Percentiles rank a stretch among this genome's conserved stretches.
These are phyloP conservation scores for Sarocladium strictum DNA, from an alignment of 2,329 filamentous ascomycete species.

Conservation along the genomic window DNA sequence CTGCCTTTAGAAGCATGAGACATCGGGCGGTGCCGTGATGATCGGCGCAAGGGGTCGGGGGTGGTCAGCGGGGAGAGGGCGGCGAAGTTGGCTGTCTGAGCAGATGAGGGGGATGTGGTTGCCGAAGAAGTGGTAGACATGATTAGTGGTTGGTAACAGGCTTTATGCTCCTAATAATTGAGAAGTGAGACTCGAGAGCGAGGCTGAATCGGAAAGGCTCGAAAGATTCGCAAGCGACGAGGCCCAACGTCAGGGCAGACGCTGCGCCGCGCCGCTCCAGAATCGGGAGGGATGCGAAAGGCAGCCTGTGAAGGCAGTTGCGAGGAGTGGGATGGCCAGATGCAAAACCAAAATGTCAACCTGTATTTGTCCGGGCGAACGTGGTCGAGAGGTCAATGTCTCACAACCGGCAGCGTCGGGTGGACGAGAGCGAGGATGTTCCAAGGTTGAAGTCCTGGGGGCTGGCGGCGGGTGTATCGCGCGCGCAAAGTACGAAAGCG, in stretches of 20 bases:
- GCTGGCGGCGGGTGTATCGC: neutral
- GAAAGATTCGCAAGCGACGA: neutral
- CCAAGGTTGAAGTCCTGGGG: neutral
- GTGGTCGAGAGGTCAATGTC: constrained; percentile 2
- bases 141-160: constrained; percentile 22
- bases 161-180: neutral
- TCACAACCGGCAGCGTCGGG: neutral
- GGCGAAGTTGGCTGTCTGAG: constrained; percentile 46
- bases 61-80: constrained; percentile 52
- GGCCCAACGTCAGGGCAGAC: constrained; percentile 3
- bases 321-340: neutral
- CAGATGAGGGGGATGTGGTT: constrained; percentile 41
- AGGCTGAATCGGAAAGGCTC: neutral
- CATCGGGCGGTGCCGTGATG: constrained; percentile 57
- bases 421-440: neutral
- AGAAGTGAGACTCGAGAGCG: neutral
- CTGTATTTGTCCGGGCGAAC: neutral
- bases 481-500: constrained; percentile 2
- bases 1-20: constrained; percentile 77
- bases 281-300: neutral
- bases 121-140: constrained; percentile 53
- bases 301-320: neutral
- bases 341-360: neutral
- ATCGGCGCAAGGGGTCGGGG: constrained; percentile 50
- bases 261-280: constrained; percentile 6